These are phyloP conservation scores for Drechslerella stenobrocha DNA, from an alignment of 2,329 filamentous ascomycete genomes.

Conservation along the genomic window DNA sequence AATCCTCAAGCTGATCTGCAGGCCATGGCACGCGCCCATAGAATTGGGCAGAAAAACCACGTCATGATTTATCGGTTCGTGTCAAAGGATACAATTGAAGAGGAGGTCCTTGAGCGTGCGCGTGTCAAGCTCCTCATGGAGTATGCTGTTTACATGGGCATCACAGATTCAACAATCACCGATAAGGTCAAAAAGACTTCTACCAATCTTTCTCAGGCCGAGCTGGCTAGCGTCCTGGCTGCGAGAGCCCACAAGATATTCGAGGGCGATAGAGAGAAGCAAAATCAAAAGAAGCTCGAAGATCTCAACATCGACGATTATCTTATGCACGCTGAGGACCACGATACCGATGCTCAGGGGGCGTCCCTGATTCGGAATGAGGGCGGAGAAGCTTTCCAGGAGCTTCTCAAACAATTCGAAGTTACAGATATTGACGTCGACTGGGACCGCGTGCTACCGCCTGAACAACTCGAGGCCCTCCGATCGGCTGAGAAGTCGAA, in stretches of 20 bases:
- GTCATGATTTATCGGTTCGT: constrained; percentile 96
- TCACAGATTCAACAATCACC: constrained; percentile 89
- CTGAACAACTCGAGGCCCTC: constrained; percentile 84
- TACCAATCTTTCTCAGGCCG: constrained; percentile 38
- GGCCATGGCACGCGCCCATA: constrained; percentile 96
- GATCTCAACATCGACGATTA: constrained; percentile 97
- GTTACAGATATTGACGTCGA: constrained; percentile 95
- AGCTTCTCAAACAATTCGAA: constrained; percentile 73
- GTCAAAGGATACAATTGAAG: constrained; percentile 96
- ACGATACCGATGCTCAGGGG: constrained; percentile 78
- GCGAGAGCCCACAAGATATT: constrained; percentile 96
- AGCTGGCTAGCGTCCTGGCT: constrained; percentile 86
- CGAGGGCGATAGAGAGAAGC: constrained; percentile 70
- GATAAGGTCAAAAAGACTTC: constrained; percentile 76
- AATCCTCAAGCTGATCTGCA: constrained; percentile 98
- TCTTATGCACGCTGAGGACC: constrained; percentile 92
- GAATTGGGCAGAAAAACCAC: constrained; percentile 93
- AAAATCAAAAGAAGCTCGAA: constrained; percentile 94
- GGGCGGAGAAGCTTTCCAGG: constrained; percentile 84
- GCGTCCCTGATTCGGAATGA: constrained; percentile 92
- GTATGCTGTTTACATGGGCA: constrained; percentile 93
- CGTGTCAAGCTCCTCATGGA: constrained; percentile 97
- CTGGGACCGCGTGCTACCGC: constrained; percentile 98
- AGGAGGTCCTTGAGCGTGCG: constrained; percentile 93
- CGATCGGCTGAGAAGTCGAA: constrained; percentile 86